A percentile compares a stretch with the other conserved stretches of the same genome.
These are phyloP conservation scores for Monosporascus sp. DNA, from an alignment of 2,329 filamentous ascomycete species.

Conservation along the genomic window DNA sequence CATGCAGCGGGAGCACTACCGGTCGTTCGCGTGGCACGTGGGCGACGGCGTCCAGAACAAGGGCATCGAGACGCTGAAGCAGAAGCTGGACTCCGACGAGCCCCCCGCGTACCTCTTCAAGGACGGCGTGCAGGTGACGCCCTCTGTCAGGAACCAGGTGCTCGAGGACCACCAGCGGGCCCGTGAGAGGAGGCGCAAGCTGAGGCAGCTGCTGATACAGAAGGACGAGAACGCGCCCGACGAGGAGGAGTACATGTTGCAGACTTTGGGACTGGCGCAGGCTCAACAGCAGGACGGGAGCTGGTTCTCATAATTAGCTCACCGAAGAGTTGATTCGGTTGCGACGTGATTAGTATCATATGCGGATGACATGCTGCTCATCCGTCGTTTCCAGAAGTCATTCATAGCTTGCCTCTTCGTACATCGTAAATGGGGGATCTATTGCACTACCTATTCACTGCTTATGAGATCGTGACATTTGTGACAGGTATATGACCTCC, in stretches of 20 bases:
- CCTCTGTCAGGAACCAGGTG: slow-evolving; percentile 46
- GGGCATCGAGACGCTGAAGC: slow-evolving; percentile 17
- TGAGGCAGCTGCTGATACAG: slow-evolving; percentile 38
- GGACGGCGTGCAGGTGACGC: slow-evolving; percentile 52
- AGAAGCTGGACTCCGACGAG: slow-evolving; percentile 10
- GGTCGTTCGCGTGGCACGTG: slow-evolving; percentile 49
- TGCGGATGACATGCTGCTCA: no score
- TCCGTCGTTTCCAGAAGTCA: no score
- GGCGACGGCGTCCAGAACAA: slow-evolving; percentile 53
- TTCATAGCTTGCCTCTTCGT: no score
- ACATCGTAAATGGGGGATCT: no score
- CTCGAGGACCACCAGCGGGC: slow-evolving; percentile 43
- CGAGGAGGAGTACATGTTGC: slow-evolving; percentile 32
- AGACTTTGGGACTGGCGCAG: slow-evolving; percentile 16
- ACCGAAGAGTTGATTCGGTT: not conserved
- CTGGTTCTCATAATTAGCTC: not conserved
- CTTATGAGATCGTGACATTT: no score
- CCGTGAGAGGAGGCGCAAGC: slow-evolving; percentile 36
- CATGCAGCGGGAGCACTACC: slow-evolving; percentile 48
- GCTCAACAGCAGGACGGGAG: not conserved
- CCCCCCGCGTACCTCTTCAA: slow-evolving; percentile 45
- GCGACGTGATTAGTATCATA: not conserved
- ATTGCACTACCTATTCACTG: no score
- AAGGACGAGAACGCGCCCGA: slow-evolving; percentile 40
- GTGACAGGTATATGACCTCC: no score